Percentiles rank a stretch among this genome's conserved stretches.
Evolutionary conservation across 495 filamentous ascomycete genomes (phyloP).

Genomic region (Echria macrotheca): DNA sequence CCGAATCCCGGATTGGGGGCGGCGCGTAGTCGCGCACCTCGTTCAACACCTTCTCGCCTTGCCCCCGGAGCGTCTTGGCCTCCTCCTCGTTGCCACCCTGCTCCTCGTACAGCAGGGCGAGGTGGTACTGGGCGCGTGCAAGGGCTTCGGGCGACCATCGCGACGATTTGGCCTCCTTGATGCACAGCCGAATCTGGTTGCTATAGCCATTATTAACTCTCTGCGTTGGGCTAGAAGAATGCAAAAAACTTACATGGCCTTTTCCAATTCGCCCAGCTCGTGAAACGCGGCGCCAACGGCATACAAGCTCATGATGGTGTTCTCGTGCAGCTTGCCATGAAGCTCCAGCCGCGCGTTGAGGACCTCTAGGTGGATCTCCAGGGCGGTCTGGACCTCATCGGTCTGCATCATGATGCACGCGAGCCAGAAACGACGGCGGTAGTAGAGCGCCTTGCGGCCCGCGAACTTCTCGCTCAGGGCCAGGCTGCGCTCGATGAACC

Average conservation of each 20-base stretch:
- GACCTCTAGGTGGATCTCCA: conserved; percentile 19
- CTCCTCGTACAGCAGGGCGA: conserved; percentile 8
- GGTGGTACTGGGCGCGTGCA: conserved; percentile 4
- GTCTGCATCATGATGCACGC: conserved; percentile 18
- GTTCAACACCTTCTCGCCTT: neutral
- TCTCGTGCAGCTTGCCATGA: conserved; percentile 13
- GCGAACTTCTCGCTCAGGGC: conserved; percentile 5
- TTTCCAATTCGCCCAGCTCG: conserved; percentile 6
- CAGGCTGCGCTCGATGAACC: conserved; percentile 11
- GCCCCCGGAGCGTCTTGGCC: neutral
- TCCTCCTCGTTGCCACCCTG: neutral
- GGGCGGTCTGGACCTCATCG: conserved; percentile 12
- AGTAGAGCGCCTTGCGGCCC: conserved; percentile 12
- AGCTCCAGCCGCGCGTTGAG: conserved; percentile 11
- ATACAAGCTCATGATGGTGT: conserved; percentile 26
- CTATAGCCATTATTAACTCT: neutral
- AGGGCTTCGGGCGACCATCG: conserved; percentile 2
- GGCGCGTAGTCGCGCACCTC: neutral
- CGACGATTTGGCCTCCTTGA: neutral
- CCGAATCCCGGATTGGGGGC: neutral
- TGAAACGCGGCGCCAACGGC: conserved; percentile 20
- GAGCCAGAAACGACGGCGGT: conserved; percentile 20
- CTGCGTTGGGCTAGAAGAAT: neutral
- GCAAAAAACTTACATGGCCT: conserved; percentile 9
- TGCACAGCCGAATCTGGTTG: conserved; percentile 10